These are phyloP conservation scores for Kwoniella dejecticola DNA, from an alignment of 768 basidiomycete genomes.

Conservation along the genomic window DNA sequence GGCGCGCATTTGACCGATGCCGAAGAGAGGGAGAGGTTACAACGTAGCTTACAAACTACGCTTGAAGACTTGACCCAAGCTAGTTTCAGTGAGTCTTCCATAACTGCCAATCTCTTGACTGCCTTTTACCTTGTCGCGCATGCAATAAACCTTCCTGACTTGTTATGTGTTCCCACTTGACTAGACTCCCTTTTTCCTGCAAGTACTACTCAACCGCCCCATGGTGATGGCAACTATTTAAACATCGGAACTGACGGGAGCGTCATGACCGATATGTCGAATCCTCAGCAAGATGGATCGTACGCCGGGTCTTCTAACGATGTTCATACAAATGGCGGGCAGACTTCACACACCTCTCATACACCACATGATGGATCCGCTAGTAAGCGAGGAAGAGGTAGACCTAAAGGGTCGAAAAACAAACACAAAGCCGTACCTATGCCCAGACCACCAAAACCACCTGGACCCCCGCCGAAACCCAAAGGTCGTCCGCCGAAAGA, in stretches of 20 bases:
- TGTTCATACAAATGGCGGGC: neutral
- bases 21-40: constrained; percentile 33
- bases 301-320: neutral
- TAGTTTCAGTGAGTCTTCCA: constrained; percentile 22
- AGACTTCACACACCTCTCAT: neutral
- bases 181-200: constrained; percentile 29
- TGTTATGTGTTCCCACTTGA: neutral
- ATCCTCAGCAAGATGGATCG: constrained; percentile 1
- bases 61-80: constrained; percentile 35
- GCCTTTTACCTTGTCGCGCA: neutral
- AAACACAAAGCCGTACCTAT: constrained; percentile 10
- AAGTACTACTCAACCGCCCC: constrained; percentile 13
- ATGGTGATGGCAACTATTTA: constrained; percentile 3
- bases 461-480: constrained; percentile 20
- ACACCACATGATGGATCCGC: constrained; percentile 1
- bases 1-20: constrained; percentile 34
- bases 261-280: neutral
- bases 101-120: neutral
- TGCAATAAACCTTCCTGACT: too few species aligned
- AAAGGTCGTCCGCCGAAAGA: constrained; percentile 45
- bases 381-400: constrained; percentile 63
- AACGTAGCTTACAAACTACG: constrained; percentile 32
- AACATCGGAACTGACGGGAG: constrained; percentile 9
- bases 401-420: constrained; percentile 81
- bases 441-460: constrained; percentile 5